These are phyloP conservation scores for Scolecobasidium constrictum DNA, from an alignment of 2,329 filamentous ascomycete genomes.

Conservation along the genomic window DNA sequence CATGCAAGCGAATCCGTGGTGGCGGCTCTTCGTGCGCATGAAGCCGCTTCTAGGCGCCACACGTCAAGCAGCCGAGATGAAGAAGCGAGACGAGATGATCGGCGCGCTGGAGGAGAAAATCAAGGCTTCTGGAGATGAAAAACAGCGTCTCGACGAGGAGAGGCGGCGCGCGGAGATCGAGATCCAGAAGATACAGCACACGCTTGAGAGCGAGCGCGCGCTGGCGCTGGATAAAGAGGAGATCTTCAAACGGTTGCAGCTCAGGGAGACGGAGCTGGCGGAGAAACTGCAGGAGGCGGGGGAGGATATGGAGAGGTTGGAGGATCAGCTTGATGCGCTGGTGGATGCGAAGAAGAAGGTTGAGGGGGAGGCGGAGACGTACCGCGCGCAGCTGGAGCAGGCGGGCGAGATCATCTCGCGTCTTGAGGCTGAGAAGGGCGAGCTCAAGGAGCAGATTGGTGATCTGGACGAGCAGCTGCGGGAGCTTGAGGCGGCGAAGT, in stretches of 20 bases:
- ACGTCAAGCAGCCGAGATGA: constrained; percentile 83
- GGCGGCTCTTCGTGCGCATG: constrained; percentile 91
- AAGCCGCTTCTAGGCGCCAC: constrained; percentile 88
- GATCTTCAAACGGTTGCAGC: constrained; percentile 92
- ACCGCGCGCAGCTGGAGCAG: constrained; percentile 76
- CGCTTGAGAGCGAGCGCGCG: constrained; percentile 89
- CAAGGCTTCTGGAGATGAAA: constrained; percentile 61
- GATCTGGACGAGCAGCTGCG: constrained; percentile 61
- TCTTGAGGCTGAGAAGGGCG: constrained; percentile 76
- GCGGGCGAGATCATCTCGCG: constrained; percentile 77
- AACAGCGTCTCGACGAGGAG: constrained; percentile 80
- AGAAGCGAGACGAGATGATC: constrained; percentile 90
- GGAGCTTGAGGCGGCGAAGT: constrained; percentile 59
- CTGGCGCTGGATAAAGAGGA: constrained; percentile 96
- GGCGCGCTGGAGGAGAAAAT: constrained; percentile 76
- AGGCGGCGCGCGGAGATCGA: constrained; percentile 77
- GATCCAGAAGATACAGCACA: constrained; percentile 82
- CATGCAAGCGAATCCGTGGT: constrained; percentile 90
- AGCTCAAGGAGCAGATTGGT: constrained; percentile 55
- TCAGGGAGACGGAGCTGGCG: constrained; percentile 80
- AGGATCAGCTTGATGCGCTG: constrained; percentile 84
- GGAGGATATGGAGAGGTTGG: constrained; percentile 85
- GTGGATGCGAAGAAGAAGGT: constrained; percentile 81
- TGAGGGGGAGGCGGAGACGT: constrained; percentile 72
- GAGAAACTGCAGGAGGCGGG: constrained; percentile 89